Percentiles rank a stretch among this genome's conserved stretches.
Evolutionary conservation across 1,284 basidiomycete species (phyloP).

Genomic region (Malassezia dermatis): DNA sequence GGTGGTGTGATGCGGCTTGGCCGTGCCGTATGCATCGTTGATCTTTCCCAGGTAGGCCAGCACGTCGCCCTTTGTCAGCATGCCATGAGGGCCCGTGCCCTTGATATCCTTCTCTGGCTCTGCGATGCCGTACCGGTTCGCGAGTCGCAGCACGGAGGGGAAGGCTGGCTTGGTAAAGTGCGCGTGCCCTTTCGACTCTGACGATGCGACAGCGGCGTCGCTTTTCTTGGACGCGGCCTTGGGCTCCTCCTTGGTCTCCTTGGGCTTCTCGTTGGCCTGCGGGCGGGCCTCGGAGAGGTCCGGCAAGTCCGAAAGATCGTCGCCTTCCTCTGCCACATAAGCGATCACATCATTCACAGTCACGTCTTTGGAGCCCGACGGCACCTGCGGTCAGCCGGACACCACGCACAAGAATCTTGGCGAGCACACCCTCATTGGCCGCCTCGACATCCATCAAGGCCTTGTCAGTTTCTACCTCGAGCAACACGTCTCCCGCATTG

Average conservation of each 20-base stretch:
- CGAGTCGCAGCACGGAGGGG: slow-evolving; percentile 47
- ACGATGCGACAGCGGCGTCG: not conserved
- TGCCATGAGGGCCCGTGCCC: slow-evolving; percentile 49
- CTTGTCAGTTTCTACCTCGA: slow-evolving; percentile 45
- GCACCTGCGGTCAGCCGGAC: not conserved
- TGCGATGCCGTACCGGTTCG: slow-evolving; percentile 35
- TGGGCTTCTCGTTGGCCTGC: not conserved
- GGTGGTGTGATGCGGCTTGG: slow-evolving; percentile 7
- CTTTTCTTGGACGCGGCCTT: slow-evolving; percentile 1
- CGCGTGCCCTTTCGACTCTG: not conserved
- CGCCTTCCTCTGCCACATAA: slow-evolving; percentile 50
- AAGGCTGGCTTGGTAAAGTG: slow-evolving; percentile 22
- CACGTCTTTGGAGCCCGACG: slow-evolving; percentile 44
- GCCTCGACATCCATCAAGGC: slow-evolving; percentile 51
- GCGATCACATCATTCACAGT: slow-evolving; percentile 49
- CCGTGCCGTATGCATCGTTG: slow-evolving; percentile 29
- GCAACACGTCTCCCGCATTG: slow-evolving; percentile 45
- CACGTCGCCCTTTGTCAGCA: slow-evolving; percentile 51
- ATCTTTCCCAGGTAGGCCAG: slow-evolving; percentile 47
- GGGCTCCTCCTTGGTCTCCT: not conserved
- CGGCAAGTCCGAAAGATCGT: slow-evolving; percentile 48
- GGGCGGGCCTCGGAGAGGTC: slow-evolving; percentile 23
- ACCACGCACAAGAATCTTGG: slow-evolving; percentile 43
- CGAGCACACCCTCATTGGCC: slow-evolving; percentile 50
- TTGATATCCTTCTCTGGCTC: slow-evolving; percentile 47